These are phyloP conservation scores for Saccharomycopsis sp. DNA, from an alignment of 805 yeast genomes.

Conservation along the genomic window DNA sequence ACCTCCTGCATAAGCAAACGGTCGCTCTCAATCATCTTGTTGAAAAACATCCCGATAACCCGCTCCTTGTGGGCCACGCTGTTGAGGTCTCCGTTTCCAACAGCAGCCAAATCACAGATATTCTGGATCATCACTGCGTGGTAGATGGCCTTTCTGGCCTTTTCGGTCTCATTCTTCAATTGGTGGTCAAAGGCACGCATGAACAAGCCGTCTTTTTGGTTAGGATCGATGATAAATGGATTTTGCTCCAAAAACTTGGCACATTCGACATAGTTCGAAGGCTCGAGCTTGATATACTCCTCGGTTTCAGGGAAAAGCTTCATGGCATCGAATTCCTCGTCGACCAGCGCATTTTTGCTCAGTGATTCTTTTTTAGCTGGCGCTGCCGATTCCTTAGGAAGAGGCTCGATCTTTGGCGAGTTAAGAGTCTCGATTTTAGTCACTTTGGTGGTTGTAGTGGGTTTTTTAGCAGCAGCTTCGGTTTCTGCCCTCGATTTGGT, in stretches of 20 bases:
- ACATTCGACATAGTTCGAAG: slow-evolving; percentile 41
- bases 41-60: slow-evolving; percentile 54
- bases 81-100: slow-evolving; percentile 28
- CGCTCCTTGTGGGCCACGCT: slow-evolving; percentile 24
- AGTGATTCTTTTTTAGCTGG: slow-evolving; percentile 22
- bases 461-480: slow-evolving; percentile 21
- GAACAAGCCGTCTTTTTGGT: slow-evolving; percentile 85
- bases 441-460: slow-evolving; percentile 26
- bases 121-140: slow-evolving; percentile 79
- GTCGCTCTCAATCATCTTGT: slow-evolving; percentile 62
- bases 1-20: slow-evolving; percentile 58
- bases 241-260: slow-evolving; percentile 45
- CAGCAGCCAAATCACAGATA: slow-evolving; percentile 37
- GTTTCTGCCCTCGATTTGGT: slow-evolving; percentile 49
- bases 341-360: slow-evolving; percentile 23
- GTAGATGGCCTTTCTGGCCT: slow-evolving; percentile 62
- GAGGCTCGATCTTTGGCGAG: slow-evolving; percentile 15
- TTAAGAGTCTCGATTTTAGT: slow-evolving; percentile 32
- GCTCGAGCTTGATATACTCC: slow-evolving; percentile 53
- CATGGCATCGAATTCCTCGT: slow-evolving; percentile 38
- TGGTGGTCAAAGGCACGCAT: slow-evolving; percentile 89
- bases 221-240: slow-evolving; percentile 65
- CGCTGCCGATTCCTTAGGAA: slow-evolving; percentile 6
- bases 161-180: slow-evolving; percentile 48
- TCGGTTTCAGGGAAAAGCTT: slow-evolving; percentile 56